Base-by-base conservation (phyloP, 306 rosid species). In the Phaseolus lunatus region DNA sequence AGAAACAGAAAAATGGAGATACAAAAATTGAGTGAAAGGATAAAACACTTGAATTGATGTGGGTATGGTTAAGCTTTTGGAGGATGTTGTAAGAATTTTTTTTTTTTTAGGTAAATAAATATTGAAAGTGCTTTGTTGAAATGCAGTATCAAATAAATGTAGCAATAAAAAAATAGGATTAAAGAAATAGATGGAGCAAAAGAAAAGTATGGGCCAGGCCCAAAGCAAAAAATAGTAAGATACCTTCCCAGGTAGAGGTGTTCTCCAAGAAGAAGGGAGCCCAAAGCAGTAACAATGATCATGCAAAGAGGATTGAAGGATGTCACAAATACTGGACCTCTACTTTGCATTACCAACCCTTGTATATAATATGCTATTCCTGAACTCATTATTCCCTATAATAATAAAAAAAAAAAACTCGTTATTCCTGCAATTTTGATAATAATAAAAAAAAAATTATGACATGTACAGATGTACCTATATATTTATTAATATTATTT, bases 261-360 rank as follows among this genome's bases (percentile, higher is more conserved):
- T 77, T 92, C 94, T 37, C 92, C 85, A 2, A 92, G 88, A 63
- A 90, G 45, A 63, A 85, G 23, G 27, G 92, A 87, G 11, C 80
- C 86, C 58, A 89, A 49, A 52, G 89, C 52, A 19, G 92, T 49
- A 45, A 92, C 91, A 4, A 90, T 63, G 69, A 92, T 75, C 94
- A 82, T 90, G 85, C 92, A 85, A n/a, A 89, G 86, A 72, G 96
- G 97, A 75, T 86, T 85, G 26, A 90, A 92, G 29, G 96, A 93
- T 8, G 96, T 92, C 0, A 90, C 88, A 37, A 86, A 92, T 1
- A 92, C 93, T 39, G 93, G 97, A 12, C 97, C 97, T 82, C 88
- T 87, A 12, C 73, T 86, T 78, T 84, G 84, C 96, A 88, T 50
- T 18, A 92, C 96, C 43, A 86, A 3, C 6, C 87, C 97, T 70